phyloP scores from a whole-genome alignment of 306 rosid genomes.

The Medicago lupulina region DNA sequence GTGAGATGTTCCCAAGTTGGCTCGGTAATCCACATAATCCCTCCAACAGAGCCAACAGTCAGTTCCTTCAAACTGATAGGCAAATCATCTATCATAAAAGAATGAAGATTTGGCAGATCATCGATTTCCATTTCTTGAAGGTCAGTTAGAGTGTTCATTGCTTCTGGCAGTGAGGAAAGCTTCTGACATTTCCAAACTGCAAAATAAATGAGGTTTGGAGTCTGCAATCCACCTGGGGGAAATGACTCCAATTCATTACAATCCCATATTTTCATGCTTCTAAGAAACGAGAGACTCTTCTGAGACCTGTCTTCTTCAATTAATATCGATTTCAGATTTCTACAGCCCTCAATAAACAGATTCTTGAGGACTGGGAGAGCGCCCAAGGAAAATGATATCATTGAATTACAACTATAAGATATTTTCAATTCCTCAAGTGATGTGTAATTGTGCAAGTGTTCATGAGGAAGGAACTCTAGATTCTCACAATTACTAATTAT shows the following conservation, averaged over 20 bases:
- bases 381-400: not conserved
- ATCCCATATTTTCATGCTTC: not conserved
- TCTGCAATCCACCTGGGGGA: not conserved
- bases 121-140: not conserved
- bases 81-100: not conserved
- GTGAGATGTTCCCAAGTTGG: not conserved
- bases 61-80: not conserved
- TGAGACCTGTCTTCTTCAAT: not conserved
- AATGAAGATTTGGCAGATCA: not conserved
- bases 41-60: not conserved
- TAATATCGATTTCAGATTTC: not conserved
- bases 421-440: not conserved
- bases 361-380: not conserved
- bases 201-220: not conserved
- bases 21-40: not conserved
- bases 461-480: not conserved
- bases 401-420: not conserved
- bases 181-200: not conserved
- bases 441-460: not conserved
- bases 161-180: not conserved
- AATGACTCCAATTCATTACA: not conserved
- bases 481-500: not conserved
- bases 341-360: not conserved
- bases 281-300: not conserved
- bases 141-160: not conserved